These are phyloP conservation scores for Thielaviopsis ethacetica DNA, from an alignment of 2,329 filamentous ascomycete species.

Conservation along the genomic window DNA sequence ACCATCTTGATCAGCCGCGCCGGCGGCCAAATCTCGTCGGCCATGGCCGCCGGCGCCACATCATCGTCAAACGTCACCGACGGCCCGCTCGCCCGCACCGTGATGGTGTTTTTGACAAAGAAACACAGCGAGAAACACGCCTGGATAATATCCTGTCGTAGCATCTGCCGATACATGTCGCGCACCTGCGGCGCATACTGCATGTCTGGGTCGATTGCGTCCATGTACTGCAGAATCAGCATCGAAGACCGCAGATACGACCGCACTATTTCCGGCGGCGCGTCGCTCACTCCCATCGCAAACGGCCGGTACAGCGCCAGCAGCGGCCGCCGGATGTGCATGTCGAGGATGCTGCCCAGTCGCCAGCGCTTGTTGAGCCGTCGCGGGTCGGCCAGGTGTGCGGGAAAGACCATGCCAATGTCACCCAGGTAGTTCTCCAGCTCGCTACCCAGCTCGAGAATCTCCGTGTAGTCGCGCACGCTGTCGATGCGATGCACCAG, in stretches of 20 bases:
- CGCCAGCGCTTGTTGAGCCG: conserved; percentile 35
- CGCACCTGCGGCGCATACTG: conserved; percentile 30
- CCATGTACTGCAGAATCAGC: conserved; percentile 37
- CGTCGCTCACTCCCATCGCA: conserved; percentile 33
- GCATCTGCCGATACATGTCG: conserved; percentile 35
- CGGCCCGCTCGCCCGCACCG: neutral
- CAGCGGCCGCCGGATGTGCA: conserved; percentile 36
- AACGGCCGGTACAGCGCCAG: conserved; percentile 38
- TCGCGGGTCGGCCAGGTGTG: conserved; percentile 25
- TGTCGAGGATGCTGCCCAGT: conserved; percentile 33
- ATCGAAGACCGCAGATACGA: conserved; percentile 38
- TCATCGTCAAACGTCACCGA: conserved; percentile 5
- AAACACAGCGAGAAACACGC: conserved; percentile 39
- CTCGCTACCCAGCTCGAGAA: conserved; percentile 36
- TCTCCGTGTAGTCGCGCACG: conserved; percentile 34
- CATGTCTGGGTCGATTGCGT: conserved; percentile 33
- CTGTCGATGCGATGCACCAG: conserved; percentile 35
- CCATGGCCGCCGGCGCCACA: neutral
- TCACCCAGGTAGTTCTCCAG: conserved; percentile 38
- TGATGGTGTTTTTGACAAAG: conserved; percentile 26
- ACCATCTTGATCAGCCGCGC: conserved; percentile 26
- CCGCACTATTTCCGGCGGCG: conserved; percentile 33
- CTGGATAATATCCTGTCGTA: conserved; percentile 38
- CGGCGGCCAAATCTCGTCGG: conserved; percentile 23
- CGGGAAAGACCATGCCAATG: conserved; percentile 35